Base-by-base conservation (phyloP, 2,329 filamentous ascomycete genomes). In the Ceratocystis destructans region DNA sequence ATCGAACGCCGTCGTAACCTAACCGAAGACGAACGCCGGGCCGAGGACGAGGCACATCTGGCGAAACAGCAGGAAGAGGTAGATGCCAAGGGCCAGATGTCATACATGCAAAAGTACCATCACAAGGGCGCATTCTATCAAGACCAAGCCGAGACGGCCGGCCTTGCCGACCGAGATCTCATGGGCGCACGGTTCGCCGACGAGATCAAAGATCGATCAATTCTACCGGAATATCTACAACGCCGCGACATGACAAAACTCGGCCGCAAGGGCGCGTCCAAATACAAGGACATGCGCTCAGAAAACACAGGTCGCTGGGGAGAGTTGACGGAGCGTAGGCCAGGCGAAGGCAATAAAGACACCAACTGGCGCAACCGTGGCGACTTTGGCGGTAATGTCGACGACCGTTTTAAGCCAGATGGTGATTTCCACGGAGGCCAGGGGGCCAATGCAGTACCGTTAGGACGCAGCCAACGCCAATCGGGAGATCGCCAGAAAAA, bases 41-140 rank as follows among this genome's bases (percentile, higher is more conserved):
- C 85, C 67, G 94, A 99, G 74, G 94, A 99, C 75, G 83, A 86
- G 55, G 88, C 82, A 63, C 89, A 85, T 74, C 78, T 97, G 20
- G 86, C 86, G 0, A 80, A 82, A 70, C 93, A 97, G 76, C 85
- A 87, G 71, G 88, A 88, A 69, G 91, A 96, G 69, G 89, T 89
- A 71, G 85, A 88, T 69, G 76, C 80, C 63, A 87, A 87, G 68
- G 90, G 90, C 64, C 88, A 93, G 76, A 90, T 94, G 81, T 83
- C 83, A 1, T 96, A 86, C 75, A 90, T 97, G 88, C 92, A 96
- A 73, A 91, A 92, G 74, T 99, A 97, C 78, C 92, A 90, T 76
- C 94, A 99, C 80, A 93, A 92, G 77, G 94, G 94, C 62, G 94
- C 94, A 17, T 99, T 97, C 78, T 97, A 90, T 79, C 88, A 88